Evolutionary conservation across 371 early-diverging fungal species (phyloP).

Genomic region (Mucor circinelloides): DNA sequence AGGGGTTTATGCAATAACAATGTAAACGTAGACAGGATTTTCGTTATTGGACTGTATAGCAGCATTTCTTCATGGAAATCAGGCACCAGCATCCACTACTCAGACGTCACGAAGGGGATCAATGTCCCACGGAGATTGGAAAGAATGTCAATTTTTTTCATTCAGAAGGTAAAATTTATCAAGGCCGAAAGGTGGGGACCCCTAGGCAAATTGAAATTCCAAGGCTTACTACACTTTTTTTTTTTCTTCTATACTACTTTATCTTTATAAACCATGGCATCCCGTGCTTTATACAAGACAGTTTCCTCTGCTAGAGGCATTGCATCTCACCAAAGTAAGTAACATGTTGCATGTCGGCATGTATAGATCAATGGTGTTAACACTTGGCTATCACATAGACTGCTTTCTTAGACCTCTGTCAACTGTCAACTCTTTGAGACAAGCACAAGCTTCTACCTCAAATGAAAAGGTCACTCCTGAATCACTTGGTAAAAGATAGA

Average conservation of each 20-base stretch:
- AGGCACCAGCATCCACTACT: neutral
- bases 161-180: neutral
- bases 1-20: no score
- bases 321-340: slow-evolving; percentile 16
- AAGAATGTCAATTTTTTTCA: neutral
- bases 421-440: slow-evolving; percentile 15
- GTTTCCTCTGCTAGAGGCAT: slow-evolving; percentile 7
- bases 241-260: neutral
- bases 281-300: slow-evolving; percentile 21
- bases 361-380: neutral
- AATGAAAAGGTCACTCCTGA: slow-evolving; percentile 14
- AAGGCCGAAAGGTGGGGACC: slow-evolving; percentile 15
- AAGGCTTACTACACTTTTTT: neutral
- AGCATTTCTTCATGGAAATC: neutral
- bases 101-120: neutral
- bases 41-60: no score
- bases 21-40: no score
- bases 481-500: slow-evolving; percentile 29
- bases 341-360: neutral
- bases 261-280: slow-evolving; percentile 12
- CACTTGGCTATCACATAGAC: neutral
- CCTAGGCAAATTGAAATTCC: slow-evolving; percentile 8
- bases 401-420: slow-evolving; percentile 17
- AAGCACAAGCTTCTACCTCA: slow-evolving; percentile 4
- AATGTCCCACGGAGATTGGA: neutral